phyloP scores from a whole-genome alignment of 345 rosid genomes.

The Diplotaxis tenuifolia region DNA sequence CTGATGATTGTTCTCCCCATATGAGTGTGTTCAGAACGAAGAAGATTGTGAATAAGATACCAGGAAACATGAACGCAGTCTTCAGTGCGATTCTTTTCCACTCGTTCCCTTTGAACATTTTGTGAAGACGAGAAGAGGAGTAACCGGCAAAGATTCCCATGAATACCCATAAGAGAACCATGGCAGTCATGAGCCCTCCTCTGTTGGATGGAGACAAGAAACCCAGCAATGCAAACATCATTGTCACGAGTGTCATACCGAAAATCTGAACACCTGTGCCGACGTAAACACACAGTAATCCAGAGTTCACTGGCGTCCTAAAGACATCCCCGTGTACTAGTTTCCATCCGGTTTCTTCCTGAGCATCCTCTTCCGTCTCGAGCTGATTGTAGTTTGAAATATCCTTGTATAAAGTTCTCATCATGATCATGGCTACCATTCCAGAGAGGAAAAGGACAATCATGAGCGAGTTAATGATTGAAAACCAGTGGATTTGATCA shows the following conservation, averaged over 20 bases:
- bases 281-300: slow-evolving; percentile 80
- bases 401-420: slow-evolving; percentile 93
- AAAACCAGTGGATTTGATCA: slow-evolving; percentile 97
- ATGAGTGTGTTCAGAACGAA: slow-evolving; percentile 77
- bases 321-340: slow-evolving; percentile 93
- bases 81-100: slow-evolving; percentile 90
- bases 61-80: slow-evolving; percentile 94
- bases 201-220: slow-evolving; percentile 93
- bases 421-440: slow-evolving; percentile 98
- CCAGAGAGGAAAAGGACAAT: slow-evolving; percentile 95
- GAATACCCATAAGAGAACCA: slow-evolving; percentile 96
- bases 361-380: slow-evolving; percentile 97
- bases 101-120: slow-evolving; percentile 89
- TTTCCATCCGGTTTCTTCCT: slow-evolving; percentile 97
- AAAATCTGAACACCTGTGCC: slow-evolving; percentile 94
- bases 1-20: slow-evolving; percentile 92
- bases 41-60: slow-evolving; percentile 75
- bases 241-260: slow-evolving; percentile 87
- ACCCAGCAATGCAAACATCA: slow-evolving; percentile 90
- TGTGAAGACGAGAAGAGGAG: slow-evolving; percentile 78
- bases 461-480: slow-evolving; percentile 93
- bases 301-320: slow-evolving; percentile 74
- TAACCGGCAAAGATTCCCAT: slow-evolving; percentile 92
- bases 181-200: slow-evolving; percentile 97
- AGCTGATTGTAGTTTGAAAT: slow-evolving; percentile 89